A percentile compares a stretch with the other conserved stretches of the same genome.
phyloP scores from a whole-genome alignment of 345 rosid genomes.

The Excoecaria cochinchinensis region DNA sequence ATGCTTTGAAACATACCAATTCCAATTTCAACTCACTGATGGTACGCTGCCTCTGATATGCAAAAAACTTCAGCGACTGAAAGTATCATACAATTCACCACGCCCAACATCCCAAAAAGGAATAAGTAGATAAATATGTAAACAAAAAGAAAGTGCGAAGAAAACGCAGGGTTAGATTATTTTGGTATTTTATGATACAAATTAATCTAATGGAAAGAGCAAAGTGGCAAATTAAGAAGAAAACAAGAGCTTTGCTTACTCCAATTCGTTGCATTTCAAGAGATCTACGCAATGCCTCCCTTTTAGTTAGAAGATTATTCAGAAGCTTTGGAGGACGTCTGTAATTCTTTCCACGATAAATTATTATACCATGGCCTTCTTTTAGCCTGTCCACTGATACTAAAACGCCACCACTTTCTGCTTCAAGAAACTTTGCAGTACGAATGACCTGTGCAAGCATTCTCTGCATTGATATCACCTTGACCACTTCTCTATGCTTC shows the following conservation, averaged over 20 bases:
- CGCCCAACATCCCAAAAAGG: background rate
- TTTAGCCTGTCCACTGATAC: constrained; percentile 69
- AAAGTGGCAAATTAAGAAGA: background rate
- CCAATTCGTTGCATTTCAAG: constrained; percentile 74
- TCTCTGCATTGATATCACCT: constrained; percentile 79
- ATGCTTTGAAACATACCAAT: constrained; percentile 38
- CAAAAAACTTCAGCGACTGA: constrained; percentile 77
- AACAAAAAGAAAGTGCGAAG: background rate
- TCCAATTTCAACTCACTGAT: constrained; percentile 52
- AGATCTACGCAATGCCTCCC: constrained; percentile 67
- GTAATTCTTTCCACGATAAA: constrained; percentile 87
- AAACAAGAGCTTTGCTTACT: constrained; percentile 41
- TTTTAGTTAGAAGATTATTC: constrained; percentile 63
- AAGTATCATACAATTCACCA: constrained; percentile 10
- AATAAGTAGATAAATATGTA: constrained; percentile 12
- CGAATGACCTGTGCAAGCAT: constrained; percentile 46
- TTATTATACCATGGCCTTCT: constrained; percentile 70
- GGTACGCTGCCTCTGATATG: constrained; percentile 45
- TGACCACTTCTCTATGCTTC: constrained; percentile 83
- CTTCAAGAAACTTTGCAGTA: constrained; percentile 68
- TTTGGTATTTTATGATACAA: background rate
- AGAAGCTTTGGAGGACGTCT: constrained; percentile 53
- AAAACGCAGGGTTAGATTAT: background rate
- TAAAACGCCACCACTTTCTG: constrained; percentile 74
- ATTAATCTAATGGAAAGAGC: constrained; percentile 3